Evolutionary conservation across 257 asterid species (phyloP).

Genomic region (Fraxinus americana): DNA sequence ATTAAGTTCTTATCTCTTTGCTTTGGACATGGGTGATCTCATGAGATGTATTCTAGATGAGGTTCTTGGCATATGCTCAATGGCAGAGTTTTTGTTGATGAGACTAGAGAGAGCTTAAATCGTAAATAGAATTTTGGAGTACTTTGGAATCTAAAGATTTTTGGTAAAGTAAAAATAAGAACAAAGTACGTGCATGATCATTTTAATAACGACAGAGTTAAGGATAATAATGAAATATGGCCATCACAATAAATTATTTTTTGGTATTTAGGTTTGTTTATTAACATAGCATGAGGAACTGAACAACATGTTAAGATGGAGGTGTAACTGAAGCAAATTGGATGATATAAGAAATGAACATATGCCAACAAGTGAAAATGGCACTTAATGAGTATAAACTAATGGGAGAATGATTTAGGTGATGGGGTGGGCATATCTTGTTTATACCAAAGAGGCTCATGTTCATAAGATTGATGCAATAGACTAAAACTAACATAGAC

Average conservation of each 20-base stretch:
- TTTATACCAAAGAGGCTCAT: too few relatives aligned
- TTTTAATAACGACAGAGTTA: neutral
- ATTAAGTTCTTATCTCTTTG: neutral
- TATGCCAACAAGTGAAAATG: neutral
- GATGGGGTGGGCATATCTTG: neutral
- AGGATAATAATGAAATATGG: neutral
- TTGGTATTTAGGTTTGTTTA: neutral
- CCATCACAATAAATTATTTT: neutral
- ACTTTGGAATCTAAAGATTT: neutral
- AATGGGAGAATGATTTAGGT: neutral
- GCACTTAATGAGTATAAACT: neutral
- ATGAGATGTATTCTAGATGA: neutral
- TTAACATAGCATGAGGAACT: neutral
- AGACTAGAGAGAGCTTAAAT: neutral
- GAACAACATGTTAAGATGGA: neutral
- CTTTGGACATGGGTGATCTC: neutral
- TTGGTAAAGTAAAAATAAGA: neutral
- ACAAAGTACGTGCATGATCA: neutral
- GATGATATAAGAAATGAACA: neutral
- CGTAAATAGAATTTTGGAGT: neutral
- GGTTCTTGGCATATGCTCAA: neutral
- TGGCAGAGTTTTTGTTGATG: neutral
- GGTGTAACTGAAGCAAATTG: neutral
- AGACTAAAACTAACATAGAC: neutral
- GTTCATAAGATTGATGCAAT: neutral